Evolutionary conservation across 2,329 filamentous ascomycete genomes (phyloP), one percentile per base, ranked within the genome.

Genomic region (Calonectria ilicicola): DNA sequence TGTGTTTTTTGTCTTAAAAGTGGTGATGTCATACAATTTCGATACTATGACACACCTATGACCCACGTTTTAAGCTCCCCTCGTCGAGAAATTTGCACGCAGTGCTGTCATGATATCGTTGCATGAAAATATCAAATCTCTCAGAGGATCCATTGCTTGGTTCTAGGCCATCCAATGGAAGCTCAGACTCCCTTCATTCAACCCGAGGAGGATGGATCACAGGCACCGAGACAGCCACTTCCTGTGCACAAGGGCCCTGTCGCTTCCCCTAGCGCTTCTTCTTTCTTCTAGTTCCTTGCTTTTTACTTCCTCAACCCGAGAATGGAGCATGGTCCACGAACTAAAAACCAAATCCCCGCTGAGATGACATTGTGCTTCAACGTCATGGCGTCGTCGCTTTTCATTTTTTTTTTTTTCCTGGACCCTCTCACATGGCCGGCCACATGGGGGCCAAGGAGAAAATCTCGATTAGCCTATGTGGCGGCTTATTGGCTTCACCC

Each of bases 121-220:
- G 66, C 66, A 44, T 69, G 51, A 56, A 21, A 26, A 64, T 32
- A 21, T 32, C 66, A 63, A 66, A 66, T 66, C 35, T 66, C 64
- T 42, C 44, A n/a, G 17, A 27, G 35, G 56, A 15, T 56, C 49
- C 49, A 29, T 56, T 23, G 23, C 51, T 26, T 29, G 19, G 29
- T 15, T 21, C 29, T n/a, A 44, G 27, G 44, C 35, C 35, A 12
- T 29, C 56, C 38, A 42, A 44, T 40, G 21, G 56, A 62, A 62
- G 56, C 56, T 62, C 9, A 29, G 56, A 62, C 56, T 27, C 10
- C n/a, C 17, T 9, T 14, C 26, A 17, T 62, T 62, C 56, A 42
- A 42, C 56, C 56, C 21, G 40, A 27, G 21, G 35, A 44, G 27
- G 29, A 42, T 21, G 29, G n/a, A 56, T 32, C 26, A 35, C 51